Evolutionary conservation across 2,329 filamentous ascomycete genomes (phyloP).

Genomic region (Xylariaceae sp.): DNA sequence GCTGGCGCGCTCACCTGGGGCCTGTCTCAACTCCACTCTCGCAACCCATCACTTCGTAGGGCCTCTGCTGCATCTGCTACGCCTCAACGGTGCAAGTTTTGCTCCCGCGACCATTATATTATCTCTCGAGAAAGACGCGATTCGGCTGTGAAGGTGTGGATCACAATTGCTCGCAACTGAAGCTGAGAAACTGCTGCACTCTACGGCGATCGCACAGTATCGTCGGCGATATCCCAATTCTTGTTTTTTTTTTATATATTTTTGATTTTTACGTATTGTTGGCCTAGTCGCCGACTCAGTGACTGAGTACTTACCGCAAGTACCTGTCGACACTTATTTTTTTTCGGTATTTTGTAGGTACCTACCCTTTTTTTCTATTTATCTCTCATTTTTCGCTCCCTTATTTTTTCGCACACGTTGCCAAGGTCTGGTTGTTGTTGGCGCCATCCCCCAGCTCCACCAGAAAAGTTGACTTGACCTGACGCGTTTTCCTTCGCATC

Average conservation of each 20-base stretch:
- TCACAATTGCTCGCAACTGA: too few relatives aligned
- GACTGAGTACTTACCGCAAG: too few relatives aligned
- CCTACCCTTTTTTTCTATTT: neutral
- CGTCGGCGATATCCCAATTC: neutral
- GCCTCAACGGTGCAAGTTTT: too few relatives aligned
- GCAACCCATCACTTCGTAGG: neutral
- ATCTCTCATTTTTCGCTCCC: slow-evolving; percentile 1
- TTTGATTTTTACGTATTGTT: neutral
- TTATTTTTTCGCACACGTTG: slow-evolving; percentile 8
- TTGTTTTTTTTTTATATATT: neutral
- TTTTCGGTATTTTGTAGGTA: neutral
- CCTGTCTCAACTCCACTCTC: neutral
- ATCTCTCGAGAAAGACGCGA: too few relatives aligned
- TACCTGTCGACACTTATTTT: too few relatives aligned
- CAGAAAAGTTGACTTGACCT: slow-evolving; percentile 24
- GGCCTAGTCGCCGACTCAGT: neutral
- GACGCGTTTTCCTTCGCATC: slow-evolving; percentile 30
- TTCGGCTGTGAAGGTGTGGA: too few relatives aligned
- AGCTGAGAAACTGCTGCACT: too few relatives aligned
- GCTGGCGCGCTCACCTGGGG: slow-evolving; percentile 1
- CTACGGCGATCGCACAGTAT: too few relatives aligned
- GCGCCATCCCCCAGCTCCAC: slow-evolving; percentile 23
- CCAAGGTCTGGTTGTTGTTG: slow-evolving; percentile 23
- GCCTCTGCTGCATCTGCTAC: too few relatives aligned
- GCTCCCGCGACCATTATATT: too few relatives aligned